phyloP scores from a whole-genome alignment of 352 stramenopile species.

The Phytophthora europaea region DNA sequence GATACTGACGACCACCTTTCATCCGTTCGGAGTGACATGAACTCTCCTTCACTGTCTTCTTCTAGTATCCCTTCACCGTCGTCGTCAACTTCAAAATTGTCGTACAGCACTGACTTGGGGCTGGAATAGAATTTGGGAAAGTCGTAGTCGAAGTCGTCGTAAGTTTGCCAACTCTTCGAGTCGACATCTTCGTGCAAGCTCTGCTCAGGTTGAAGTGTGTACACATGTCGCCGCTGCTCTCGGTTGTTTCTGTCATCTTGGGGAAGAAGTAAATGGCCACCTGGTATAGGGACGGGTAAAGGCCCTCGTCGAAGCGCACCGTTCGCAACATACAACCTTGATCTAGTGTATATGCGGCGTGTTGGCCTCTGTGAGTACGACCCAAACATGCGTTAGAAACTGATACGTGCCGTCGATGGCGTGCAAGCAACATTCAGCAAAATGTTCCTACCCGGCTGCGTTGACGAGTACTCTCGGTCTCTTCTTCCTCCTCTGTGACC shows the following conservation, averaged over 20 bases:
- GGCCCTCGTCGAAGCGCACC: slow-evolving; percentile 34
- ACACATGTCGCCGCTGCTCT: slow-evolving; percentile 28
- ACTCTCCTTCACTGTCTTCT: slow-evolving; percentile 33
- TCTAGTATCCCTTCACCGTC: slow-evolving; percentile 16
- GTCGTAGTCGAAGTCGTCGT: slow-evolving; percentile 41
- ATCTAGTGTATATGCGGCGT: slow-evolving; percentile 28
- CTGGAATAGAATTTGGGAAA: slow-evolving; percentile 29
- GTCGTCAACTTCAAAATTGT: slow-evolving; percentile 29
- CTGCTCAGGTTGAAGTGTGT: slow-evolving; percentile 13
- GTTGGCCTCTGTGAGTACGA: slow-evolving; percentile 22
- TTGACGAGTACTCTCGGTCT: slow-evolving; percentile 40
- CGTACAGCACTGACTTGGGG: slow-evolving; percentile 23
- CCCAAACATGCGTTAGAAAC: neutral
- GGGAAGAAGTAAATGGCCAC: slow-evolving; percentile 29
- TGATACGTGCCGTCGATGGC: too few relatives aligned
- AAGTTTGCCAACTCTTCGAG: slow-evolving; percentile 23
- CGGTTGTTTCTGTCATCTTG: slow-evolving; percentile 9
- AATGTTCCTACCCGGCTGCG: slow-evolving; percentile 30
- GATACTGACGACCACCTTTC: slow-evolving; percentile 20
- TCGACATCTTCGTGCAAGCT: slow-evolving; percentile 5
- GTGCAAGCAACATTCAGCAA: neutral
- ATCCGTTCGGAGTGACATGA: slow-evolving; percentile 26
- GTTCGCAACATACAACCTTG: slow-evolving; percentile 35
- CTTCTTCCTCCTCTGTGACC: slow-evolving; percentile 42
- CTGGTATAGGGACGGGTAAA: slow-evolving; percentile 29